phyloP scores from a whole-genome alignment of 2,329 filamentous ascomycete species.

The Pseudogymnoascus sp. region DNA sequence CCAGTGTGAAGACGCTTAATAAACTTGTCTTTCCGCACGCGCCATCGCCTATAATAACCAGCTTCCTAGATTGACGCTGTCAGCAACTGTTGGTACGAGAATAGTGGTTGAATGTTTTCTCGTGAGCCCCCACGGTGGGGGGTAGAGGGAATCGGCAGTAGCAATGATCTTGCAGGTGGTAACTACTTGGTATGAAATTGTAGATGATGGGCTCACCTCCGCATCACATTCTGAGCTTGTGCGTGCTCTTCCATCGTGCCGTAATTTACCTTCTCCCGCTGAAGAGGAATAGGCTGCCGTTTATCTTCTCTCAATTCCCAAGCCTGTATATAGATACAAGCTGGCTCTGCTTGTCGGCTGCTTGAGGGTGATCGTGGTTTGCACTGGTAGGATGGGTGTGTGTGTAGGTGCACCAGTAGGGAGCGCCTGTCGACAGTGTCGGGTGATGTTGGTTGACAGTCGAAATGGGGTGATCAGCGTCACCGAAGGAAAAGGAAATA shows the following conservation, averaged over 20 bases:
- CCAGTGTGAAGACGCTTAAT: constrained; percentile 92
- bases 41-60: constrained; percentile 95
- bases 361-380: not conserved
- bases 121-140: not conserved
- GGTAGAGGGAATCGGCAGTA: not conserved
- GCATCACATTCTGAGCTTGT: constrained; percentile 35
- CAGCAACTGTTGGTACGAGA: not conserved
- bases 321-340: not conserved
- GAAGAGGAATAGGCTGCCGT: not conserved
- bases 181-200: not conserved
- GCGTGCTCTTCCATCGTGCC: constrained; percentile 25
- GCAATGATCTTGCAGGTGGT: not conserved
- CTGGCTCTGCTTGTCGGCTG: not conserved
- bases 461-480: not conserved
- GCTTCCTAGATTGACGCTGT: constrained; percentile 53
- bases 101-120: not conserved
- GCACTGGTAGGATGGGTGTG: not conserved
- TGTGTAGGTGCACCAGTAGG: not conserved
- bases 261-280: not conserved
- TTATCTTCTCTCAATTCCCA: not conserved
- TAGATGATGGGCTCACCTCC: constrained; percentile 29
- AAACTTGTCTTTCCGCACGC: constrained; percentile 98
- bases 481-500: not conserved
- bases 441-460: not conserved
- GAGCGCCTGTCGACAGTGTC: not conserved